These are phyloP conservation scores for Metschnikowia continentalis DNA, from an alignment of 805 yeast species.

Conservation along the genomic window DNA sequence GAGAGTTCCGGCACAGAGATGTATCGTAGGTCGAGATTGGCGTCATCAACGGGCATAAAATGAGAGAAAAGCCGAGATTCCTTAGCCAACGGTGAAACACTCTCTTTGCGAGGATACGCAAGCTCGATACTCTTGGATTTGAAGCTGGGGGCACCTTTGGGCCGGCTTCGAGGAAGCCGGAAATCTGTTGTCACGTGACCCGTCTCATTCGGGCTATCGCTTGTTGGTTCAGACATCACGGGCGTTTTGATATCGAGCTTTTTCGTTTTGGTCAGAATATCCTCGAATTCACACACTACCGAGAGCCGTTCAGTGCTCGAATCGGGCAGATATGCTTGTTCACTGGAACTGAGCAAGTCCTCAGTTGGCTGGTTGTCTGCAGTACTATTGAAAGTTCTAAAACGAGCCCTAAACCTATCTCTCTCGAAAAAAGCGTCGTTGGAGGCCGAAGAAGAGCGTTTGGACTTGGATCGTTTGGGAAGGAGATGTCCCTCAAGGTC, in stretches of 20 bases:
- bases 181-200: not conserved
- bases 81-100: constrained; percentile 19
- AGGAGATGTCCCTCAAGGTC: not conserved
- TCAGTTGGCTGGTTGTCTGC: constrained; percentile 3
- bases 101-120: constrained; percentile 6
- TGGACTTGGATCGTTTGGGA: constrained; percentile 13
- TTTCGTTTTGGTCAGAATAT: constrained; percentile 35
- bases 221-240: not conserved
- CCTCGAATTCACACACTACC: constrained; percentile 30
- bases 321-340: not conserved
- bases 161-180: not conserved
- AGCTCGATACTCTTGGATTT: not conserved
- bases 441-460: constrained; percentile 37
- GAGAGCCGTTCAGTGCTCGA: constrained; percentile 2
- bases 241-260: constrained; percentile 23
- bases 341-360: not conserved
- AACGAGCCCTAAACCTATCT: constrained; percentile 39
- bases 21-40: constrained; percentile 4
- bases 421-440: constrained; percentile 38
- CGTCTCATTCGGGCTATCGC: not conserved
- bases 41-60: not conserved
- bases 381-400: constrained; percentile 28
- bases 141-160: not conserved
- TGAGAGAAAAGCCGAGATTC: constrained; percentile 12
- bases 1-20: constrained; percentile 7